Percentiles rank a stretch among this genome's conserved stretches.
These are phyloP conservation scores for Claviceps sp. DNA, from an alignment of 2,329 filamentous ascomycete genomes.

Conservation along the genomic window DNA sequence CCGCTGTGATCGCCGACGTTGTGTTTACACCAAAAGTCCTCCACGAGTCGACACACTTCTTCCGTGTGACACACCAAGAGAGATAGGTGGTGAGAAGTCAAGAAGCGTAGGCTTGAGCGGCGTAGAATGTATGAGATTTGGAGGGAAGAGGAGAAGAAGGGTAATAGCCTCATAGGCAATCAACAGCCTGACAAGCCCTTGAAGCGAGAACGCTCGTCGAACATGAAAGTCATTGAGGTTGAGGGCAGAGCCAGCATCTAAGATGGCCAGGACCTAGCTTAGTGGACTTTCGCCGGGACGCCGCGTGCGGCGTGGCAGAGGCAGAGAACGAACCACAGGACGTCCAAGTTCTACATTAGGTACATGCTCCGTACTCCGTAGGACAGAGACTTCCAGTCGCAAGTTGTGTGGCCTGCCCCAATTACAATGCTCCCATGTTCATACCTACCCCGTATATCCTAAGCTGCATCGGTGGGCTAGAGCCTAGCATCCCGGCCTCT, in stretches of 20 bases:
- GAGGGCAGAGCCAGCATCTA: conserved; percentile 2
- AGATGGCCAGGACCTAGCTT: conserved; percentile 2
- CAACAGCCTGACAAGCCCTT: background rate
- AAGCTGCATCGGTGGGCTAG: background rate
- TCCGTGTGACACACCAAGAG: background rate
- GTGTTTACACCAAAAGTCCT: background rate
- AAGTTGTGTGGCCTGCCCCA: background rate
- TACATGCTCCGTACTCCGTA: too few species aligned
- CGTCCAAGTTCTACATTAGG: background rate
- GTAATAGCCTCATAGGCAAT: background rate
- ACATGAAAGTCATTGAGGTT: background rate
- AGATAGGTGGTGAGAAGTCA: background rate
- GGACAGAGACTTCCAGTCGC: background rate
- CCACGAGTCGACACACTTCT: background rate
- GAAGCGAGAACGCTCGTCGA: background rate
- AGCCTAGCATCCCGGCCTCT: background rate
- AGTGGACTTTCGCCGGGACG: background rate
- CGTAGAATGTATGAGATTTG: background rate
- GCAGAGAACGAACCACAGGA: conserved; percentile 1
- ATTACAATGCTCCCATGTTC: background rate
- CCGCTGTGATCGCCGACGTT: background rate
- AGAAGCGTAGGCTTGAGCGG: background rate
- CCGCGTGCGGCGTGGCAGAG: background rate
- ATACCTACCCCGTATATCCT: background rate
- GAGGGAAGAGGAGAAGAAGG: background rate